These are phyloP conservation scores for Kingdonia uniflora DNA, from an alignment of 164 flowering plant genomes.

Conservation along the genomic window DNA sequence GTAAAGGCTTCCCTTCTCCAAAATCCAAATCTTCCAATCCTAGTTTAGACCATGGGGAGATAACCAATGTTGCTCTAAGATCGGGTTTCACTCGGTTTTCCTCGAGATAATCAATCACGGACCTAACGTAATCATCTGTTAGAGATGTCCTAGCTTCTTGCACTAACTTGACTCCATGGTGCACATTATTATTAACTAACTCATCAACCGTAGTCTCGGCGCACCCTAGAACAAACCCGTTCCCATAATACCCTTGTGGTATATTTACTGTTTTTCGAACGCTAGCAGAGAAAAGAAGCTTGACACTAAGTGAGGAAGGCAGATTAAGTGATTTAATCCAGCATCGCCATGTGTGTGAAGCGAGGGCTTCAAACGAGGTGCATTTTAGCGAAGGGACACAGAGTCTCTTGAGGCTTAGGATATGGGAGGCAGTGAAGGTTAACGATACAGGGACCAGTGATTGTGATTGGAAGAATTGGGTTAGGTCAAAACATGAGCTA, in stretches of 20 bases:
- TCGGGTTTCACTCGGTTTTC: slow-evolving; percentile 50
- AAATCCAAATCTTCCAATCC: slow-evolving; percentile 84
- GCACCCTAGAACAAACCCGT: slow-evolving; percentile 80
- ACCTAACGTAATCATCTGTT: slow-evolving; percentile 41
- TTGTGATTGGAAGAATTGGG: slow-evolving; percentile 33
- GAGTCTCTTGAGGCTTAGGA: slow-evolving; percentile 47
- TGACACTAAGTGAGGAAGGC: slow-evolving; percentile 28
- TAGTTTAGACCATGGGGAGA: slow-evolving; percentile 76
- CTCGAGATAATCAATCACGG: slow-evolving; percentile 54
- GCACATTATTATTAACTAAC: slow-evolving; percentile 29
- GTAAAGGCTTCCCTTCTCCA: slow-evolving; percentile 62
- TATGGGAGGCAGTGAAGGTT: slow-evolving; percentile 42
- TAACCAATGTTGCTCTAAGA: slow-evolving; percentile 44
- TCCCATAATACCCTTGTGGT: slow-evolving; percentile 76
- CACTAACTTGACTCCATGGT: slow-evolving; percentile 41
- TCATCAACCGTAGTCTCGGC: slow-evolving; percentile 55
- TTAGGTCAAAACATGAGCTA: slow-evolving; percentile 9
- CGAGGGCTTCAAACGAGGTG: slow-evolving; percentile 78
- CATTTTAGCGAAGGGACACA: slow-evolving; percentile 62
- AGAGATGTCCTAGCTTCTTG: slow-evolving; percentile 49
- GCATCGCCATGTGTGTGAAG: slow-evolving; percentile 80
- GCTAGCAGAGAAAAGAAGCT: slow-evolving; percentile 76
- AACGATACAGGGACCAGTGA: slow-evolving; percentile 44
- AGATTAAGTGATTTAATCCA: slow-evolving; percentile 57
- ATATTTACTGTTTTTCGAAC: slow-evolving; percentile 36